Percentiles rank a stretch among this genome's conserved stretches.
These are phyloP conservation scores for Aspergillus quadricinctus DNA, from an alignment of 2,329 filamentous ascomycete species.

Conservation along the genomic window DNA sequence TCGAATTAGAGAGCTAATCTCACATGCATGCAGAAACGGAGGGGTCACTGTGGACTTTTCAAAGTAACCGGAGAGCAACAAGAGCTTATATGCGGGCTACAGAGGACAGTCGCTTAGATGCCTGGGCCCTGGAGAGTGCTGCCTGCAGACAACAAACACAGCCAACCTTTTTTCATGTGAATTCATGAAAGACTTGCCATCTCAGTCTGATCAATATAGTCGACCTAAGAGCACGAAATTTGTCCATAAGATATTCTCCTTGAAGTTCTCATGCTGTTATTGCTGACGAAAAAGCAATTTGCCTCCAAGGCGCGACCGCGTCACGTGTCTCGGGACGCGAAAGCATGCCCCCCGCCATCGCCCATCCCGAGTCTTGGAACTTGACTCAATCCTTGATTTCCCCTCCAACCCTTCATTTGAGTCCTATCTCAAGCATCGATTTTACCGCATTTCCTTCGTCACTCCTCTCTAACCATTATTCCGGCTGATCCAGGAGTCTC, in stretches of 20 bases:
- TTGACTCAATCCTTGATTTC: conserved; percentile 5
- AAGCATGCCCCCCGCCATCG: background rate
- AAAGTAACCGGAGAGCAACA: background rate
- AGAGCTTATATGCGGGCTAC: background rate
- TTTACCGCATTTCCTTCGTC: conserved; percentile 2
- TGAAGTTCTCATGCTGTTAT: background rate
- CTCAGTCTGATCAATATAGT: background rate
- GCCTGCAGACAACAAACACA: conserved; percentile 1
- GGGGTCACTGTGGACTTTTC: background rate
- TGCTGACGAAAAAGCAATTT: background rate
- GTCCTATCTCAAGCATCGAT: conserved; percentile 1
- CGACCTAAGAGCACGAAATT: background rate
- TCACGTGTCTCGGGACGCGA: conserved; percentile 1
- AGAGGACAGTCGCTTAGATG: background rate
- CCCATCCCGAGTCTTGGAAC: background rate
- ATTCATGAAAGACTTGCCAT: background rate
- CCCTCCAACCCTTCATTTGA: background rate
- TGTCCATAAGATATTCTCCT: background rate
- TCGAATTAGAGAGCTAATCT: background rate
- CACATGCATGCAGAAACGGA: background rate
- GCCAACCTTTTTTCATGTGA: background rate
- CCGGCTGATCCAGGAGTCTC: conserved; percentile 48
- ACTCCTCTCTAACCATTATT: conserved; percentile 3
- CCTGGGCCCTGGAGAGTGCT: background rate
- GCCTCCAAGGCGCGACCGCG: background rate